phyloP scores from a whole-genome alignment of 2,329 filamentous ascomycete species.

The Trichoderma koningii region DNA sequence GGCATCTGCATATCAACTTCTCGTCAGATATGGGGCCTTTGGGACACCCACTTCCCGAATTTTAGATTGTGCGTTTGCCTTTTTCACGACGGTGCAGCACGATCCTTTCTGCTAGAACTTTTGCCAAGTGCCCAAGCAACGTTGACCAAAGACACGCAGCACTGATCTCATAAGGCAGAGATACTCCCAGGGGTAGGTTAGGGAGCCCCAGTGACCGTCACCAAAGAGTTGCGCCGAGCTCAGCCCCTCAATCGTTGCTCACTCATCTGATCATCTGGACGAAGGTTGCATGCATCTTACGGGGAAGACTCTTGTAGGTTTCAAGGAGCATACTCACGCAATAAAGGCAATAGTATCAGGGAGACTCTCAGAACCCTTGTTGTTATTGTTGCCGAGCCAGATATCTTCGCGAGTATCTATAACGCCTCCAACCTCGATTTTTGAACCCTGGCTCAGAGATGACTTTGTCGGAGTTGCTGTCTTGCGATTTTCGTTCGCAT shows the following conservation, averaged over 20 bases:
- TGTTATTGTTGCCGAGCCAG: neutral
- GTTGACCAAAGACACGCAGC: neutral
- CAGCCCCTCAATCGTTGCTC: neutral
- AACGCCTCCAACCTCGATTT: neutral
- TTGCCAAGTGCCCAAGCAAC: neutral
- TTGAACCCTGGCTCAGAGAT: neutral
- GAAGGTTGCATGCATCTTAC: no score
- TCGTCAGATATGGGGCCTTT: constrained; percentile 3
- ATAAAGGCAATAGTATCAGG: neutral
- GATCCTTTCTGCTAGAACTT: neutral
- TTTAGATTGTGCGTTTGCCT: constrained; percentile 4
- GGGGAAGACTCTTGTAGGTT: neutral
- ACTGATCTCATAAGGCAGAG: neutral
- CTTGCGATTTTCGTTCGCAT: neutral
- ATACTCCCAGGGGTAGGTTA: neutral
- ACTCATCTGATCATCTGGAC: neutral
- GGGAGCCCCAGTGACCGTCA: neutral
- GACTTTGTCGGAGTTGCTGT: constrained; percentile 3
- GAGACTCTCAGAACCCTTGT: neutral
- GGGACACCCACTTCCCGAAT: constrained; percentile 4
- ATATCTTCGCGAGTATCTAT: neutral
- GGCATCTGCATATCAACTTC: constrained; percentile 3
- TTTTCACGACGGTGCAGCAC: constrained; percentile 4
- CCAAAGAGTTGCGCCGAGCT: neutral
- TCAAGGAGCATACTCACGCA: neutral